Conservation (phyloP, 768 basidiomycete genomes). For the Zangia roseola region DNA sequence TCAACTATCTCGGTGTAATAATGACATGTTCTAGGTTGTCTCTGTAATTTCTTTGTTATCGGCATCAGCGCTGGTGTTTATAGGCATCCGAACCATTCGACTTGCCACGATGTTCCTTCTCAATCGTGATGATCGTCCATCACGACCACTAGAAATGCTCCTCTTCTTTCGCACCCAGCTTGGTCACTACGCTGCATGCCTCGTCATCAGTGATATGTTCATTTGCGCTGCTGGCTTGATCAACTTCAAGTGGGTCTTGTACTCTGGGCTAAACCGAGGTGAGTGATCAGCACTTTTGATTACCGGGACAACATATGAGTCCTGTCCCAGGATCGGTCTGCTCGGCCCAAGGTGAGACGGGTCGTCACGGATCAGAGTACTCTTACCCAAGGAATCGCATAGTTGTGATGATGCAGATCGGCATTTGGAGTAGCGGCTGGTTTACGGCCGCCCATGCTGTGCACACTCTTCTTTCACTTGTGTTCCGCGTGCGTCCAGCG, state of each 20-base stretch:
- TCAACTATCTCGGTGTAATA: not conserved
- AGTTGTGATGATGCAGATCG: conserved; percentile 63
- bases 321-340: conserved; percentile 46
- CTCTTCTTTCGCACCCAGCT: conserved; percentile 71
- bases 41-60: conserved; percentile 55
- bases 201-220: conserved; percentile 59
- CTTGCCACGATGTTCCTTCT: conserved; percentile 40
- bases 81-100: conserved; percentile 48
- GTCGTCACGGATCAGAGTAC: not conserved
- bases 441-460: conserved; percentile 65
- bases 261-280: conserved; percentile 50
- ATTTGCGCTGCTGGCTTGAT: conserved; percentile 54
- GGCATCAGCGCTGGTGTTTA: conserved; percentile 48
- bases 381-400: not conserved
- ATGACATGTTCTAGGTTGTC: conserved; percentile 34
- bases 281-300: conserved; percentile 6
- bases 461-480: conserved; percentile 68
- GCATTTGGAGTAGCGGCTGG: conserved; percentile 58
- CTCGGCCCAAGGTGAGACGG: conserved; percentile 53
- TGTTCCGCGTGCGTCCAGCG: conserved; percentile 54
- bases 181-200: conserved; percentile 64
- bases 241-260: conserved; percentile 47
- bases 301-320: not conserved
- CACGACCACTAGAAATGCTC: conserved; percentile 40
- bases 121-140: conserved; percentile 25